Percentiles rank a stretch among this genome's conserved stretches.
These are phyloP conservation scores for Blastobotrys robertii DNA, from an alignment of 805 yeast species.

Conservation along the genomic window DNA sequence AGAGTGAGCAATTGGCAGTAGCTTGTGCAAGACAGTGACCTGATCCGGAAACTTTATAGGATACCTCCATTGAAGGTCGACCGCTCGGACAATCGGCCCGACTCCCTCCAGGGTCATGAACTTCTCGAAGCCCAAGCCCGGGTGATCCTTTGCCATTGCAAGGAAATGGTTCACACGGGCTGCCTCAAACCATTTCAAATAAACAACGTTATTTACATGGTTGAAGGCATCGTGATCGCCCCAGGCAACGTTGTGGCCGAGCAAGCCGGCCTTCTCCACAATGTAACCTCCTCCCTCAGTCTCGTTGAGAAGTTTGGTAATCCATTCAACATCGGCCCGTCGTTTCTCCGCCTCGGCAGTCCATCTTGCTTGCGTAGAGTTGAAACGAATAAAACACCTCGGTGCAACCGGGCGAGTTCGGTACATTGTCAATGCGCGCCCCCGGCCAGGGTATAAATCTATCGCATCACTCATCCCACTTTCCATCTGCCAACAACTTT, in stretches of 20 bases:
- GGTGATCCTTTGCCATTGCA: conserved; percentile 7
- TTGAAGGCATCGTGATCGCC: conserved; percentile 19
- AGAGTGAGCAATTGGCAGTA: conserved; percentile 14
- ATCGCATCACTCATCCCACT: no score
- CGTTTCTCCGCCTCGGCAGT: no score
- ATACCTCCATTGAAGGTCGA: conserved; percentile 24
- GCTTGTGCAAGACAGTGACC: conserved; percentile 23
- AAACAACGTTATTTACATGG: conserved; percentile 27
- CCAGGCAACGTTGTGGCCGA: conserved; percentile 2
- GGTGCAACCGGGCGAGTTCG: no score
- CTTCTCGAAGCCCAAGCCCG: conserved; percentile 8
- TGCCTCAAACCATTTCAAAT: conserved; percentile 26
- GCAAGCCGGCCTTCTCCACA: conserved; percentile 1
- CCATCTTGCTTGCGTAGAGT: no score
- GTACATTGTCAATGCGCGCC: no score
- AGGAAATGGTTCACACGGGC: conserved; percentile 22
- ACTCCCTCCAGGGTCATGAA: conserved; percentile 19
- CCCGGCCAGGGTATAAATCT: no score
- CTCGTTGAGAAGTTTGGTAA: conserved; percentile 14
- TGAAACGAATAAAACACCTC: no score
- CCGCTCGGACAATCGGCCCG: conserved; percentile 26
- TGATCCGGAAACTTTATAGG: conserved; percentile 25
- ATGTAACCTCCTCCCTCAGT: conserved; percentile 7
- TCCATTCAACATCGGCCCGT: conserved; percentile 12
- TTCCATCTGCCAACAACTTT: no score